These are phyloP conservation scores for Lactarius akahatsu DNA, from an alignment of 768 basidiomycete species.

Conservation along the genomic window DNA sequence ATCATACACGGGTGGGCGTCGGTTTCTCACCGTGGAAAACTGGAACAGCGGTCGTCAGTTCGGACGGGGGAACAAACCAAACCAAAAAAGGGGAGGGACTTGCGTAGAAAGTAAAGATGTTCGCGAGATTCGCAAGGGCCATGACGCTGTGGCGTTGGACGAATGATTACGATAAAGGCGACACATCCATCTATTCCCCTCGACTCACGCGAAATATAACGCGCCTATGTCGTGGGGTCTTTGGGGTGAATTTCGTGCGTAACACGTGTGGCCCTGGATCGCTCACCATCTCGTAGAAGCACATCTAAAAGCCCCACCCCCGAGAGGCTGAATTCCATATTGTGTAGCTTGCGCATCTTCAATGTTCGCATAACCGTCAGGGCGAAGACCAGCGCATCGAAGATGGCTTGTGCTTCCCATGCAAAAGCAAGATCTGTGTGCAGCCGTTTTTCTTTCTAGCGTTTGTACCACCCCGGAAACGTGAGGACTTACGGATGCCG, in stretches of 20 bases:
- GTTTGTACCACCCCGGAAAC: not conserved
- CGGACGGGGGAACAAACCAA: constrained; percentile 3
- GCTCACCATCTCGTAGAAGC: constrained; percentile 51
- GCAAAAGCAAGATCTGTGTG: constrained; percentile 36
- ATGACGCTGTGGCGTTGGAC: constrained; percentile 42
- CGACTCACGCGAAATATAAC: constrained; percentile 53
- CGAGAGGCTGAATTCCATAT: constrained; percentile 31
- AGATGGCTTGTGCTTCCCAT: constrained; percentile 54
- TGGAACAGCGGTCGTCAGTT: constrained; percentile 13
- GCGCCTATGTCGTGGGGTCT: constrained; percentile 39
- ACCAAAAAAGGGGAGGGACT: constrained; percentile 8
- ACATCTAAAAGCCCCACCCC: constrained; percentile 42
- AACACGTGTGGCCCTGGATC: not conserved
- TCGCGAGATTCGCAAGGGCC: constrained; percentile 51
- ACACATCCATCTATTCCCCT: not conserved
- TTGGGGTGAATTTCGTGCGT: constrained; percentile 1
- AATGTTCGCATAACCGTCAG: constrained; percentile 50
- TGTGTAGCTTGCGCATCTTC: constrained; percentile 34
- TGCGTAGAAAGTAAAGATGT: constrained; percentile 45
- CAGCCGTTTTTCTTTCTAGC: not conserved
- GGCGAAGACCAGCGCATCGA: constrained; percentile 47
- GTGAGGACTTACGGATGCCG: constrained; percentile 29
- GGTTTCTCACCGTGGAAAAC: constrained; percentile 31
- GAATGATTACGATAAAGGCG: constrained; percentile 7
- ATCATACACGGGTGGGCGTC: constrained; percentile 29